phyloP scores from a whole-genome alignment of 805 yeast species.

The Isabelozyma gotoi region DNA sequence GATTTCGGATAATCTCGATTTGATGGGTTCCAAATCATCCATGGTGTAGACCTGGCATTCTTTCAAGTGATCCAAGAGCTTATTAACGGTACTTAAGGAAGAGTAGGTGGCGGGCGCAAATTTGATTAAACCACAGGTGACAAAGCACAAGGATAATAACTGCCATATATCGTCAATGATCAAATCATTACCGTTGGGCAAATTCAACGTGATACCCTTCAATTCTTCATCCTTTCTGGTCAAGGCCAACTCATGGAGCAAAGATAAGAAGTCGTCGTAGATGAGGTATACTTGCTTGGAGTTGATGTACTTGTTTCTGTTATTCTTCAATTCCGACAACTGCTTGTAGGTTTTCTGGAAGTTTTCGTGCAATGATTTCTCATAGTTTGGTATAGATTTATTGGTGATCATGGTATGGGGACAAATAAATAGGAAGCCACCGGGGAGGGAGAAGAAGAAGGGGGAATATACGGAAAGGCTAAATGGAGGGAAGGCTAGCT shows the following conservation, averaged over 20 bases:
- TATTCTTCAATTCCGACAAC: slow-evolving; percentile 49
- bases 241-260: slow-evolving; percentile 52
- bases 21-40: slow-evolving; percentile 79
- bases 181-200: slow-evolving; percentile 62
- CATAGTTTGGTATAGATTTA: slow-evolving; percentile 32
- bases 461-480: too few species aligned
- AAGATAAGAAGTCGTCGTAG: slow-evolving; percentile 56
- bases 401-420: slow-evolving; percentile 5
- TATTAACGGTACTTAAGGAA: slow-evolving; percentile 80
- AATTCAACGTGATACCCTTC: slow-evolving; percentile 31
- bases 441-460: too few species aligned
- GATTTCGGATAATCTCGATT: slow-evolving; percentile 70
- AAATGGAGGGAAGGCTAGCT: too few species aligned
- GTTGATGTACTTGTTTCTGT: slow-evolving; percentile 62
- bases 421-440: too few species aligned
- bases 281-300: slow-evolving; percentile 64
- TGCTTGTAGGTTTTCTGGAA: slow-evolving; percentile 25
- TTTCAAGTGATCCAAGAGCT: slow-evolving; percentile 76
- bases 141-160: slow-evolving; percentile 77
- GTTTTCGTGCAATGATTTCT: slow-evolving; percentile 29
- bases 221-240: slow-evolving; percentile 51
- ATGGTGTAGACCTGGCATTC: slow-evolving; percentile 82
- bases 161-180: slow-evolving; percentile 89
- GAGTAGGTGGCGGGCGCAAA: slow-evolving; percentile 95
- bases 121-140: slow-evolving; percentile 88